phyloP scores from a whole-genome alignment of 208 protist species.

The Leishmania tropica region DNA sequence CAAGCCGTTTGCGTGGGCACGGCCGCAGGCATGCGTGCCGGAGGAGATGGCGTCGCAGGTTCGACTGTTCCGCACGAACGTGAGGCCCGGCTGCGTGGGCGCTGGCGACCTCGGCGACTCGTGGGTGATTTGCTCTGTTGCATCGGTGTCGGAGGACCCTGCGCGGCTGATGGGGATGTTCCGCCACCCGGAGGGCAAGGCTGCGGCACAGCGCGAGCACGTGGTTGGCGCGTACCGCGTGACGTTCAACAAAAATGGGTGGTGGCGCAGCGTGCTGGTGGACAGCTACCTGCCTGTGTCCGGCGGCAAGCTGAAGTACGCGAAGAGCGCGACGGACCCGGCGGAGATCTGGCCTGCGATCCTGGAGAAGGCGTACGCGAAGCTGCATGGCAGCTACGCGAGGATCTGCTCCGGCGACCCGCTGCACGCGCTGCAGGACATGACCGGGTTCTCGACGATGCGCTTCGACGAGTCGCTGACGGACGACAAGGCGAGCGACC shows the following conservation, averaged over 20 bases:
- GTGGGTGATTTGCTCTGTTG: slow-evolving; percentile 78
- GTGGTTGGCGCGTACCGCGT: slow-evolving; percentile 79
- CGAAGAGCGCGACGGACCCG: slow-evolving; percentile 52
- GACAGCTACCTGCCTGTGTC: slow-evolving; percentile 81
- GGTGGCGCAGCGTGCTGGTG: slow-evolving; percentile 82
- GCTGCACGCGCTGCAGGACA: slow-evolving; percentile 82
- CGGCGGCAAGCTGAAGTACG: slow-evolving; percentile 56
- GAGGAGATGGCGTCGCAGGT: slow-evolving; percentile 62
- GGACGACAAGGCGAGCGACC: slow-evolving; percentile 25
- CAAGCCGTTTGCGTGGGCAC: slow-evolving; percentile 66
- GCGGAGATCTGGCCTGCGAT: slow-evolving; percentile 86
- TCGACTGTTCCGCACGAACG: slow-evolving; percentile 57
- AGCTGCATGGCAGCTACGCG: slow-evolving; percentile 86
- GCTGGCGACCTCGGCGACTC: slow-evolving; percentile 72
- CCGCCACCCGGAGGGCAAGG: slow-evolving; percentile 58
- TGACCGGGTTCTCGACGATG: slow-evolving; percentile 69
- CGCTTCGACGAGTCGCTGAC: slow-evolving; percentile 65
- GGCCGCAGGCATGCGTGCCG: slow-evolving; percentile 52
- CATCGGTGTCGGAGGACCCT: slow-evolving; percentile 55
- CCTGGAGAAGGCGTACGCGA: slow-evolving; percentile 90
- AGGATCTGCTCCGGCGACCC: slow-evolving; percentile 78
- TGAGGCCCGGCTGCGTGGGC: slow-evolving; percentile 48
- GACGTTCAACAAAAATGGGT: slow-evolving; percentile 81
- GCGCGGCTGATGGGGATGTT: slow-evolving; percentile 58
- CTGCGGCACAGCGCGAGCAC: slow-evolving; percentile 57